Evolutionary conservation across 129 eudicot species (phyloP), one percentile per base, ranked within the genome.

Genomic region (Pittosporum tobira): DNA sequence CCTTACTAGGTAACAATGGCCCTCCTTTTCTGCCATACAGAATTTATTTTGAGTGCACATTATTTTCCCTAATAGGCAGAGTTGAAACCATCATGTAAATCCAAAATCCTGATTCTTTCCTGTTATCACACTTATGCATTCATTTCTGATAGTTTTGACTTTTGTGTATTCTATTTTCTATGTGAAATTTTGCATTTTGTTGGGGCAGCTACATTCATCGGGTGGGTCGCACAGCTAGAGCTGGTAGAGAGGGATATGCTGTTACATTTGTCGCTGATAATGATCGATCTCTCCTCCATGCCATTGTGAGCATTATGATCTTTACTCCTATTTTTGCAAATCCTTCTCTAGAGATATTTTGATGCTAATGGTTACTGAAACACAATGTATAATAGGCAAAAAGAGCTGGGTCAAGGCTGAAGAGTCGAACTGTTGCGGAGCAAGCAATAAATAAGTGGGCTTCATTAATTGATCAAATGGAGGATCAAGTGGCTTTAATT

Each of bases 221-320:
- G 70, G 98, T 90, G 47, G 98, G 98, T 71, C 94, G 98, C 0
- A 90, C 98, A 65, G 98, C 98, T 77, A 86, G 98, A 83, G 95
- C 95, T 57, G 95, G 98, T 43, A 69, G 94, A 71, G 83, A 68
- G 69, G 98, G 98, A 14, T 86, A 80, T 71, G 98, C 95, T 63
- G 95, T 90, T 51, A 90, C 98, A 49, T 90, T 90, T 72, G 95
- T 89, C 56, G 78, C 98, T 9, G 98, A 90, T 61, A 83, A 83
- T 64, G 98, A 90, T 51, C 81, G 98, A 48, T 75, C 95, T 69
- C 87, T 90, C 52, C 67, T 86, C 12, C 84, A 86, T 71, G 87
- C 95, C 54, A 90, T 85, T 64, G 95, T 87, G 68, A 83, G 96
- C 36, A 72, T 66, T 40, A 10, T n/a, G n/a, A 1, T 14, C 46